Percentiles rank a stretch among this genome's conserved stretches.
These are phyloP conservation scores for Vigna trinervia DNA, from an alignment of 306 rosid genomes.

Conservation along the genomic window DNA sequence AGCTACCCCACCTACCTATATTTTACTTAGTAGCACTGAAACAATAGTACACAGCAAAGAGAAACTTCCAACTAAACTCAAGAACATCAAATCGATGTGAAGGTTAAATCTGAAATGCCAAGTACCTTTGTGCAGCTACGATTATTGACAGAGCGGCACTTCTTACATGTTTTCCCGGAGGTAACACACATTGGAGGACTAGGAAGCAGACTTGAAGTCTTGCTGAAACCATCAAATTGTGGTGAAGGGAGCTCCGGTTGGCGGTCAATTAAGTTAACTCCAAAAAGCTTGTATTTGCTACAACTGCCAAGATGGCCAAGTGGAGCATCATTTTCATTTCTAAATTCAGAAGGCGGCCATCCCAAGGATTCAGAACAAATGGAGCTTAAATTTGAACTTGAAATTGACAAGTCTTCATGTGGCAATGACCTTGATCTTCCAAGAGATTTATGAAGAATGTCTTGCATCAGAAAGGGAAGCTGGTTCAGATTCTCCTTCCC, in stretches of 20 bases:
- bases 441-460: constrained; percentile 37
- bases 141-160: constrained; percentile 50
- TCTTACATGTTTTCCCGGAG: constrained; percentile 54
- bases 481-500: constrained; percentile 41
- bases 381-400: constrained; percentile 50
- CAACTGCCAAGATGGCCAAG: constrained; percentile 43
- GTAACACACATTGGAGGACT: constrained; percentile 55
- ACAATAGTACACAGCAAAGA: too few relatives aligned
- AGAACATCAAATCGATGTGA: constrained; percentile 25
- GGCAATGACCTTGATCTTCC: constrained; percentile 39
- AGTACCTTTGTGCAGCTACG: constrained; percentile 76
- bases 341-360: constrained; percentile 43
- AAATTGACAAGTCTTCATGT: constrained; percentile 41
- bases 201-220: constrained; percentile 44
- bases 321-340: constrained; percentile 51
- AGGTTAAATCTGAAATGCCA: constrained; percentile 18
- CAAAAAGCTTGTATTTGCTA: constrained; percentile 56
- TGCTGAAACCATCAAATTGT: constrained; percentile 55
- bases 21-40: too few relatives aligned
- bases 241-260: constrained; percentile 80
- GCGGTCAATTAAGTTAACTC: constrained; percentile 51
- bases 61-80: neutral
- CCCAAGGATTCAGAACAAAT: constrained; percentile 51
- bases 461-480: constrained; percentile 39
- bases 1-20: too few relatives aligned